phyloP scores from a whole-genome alignment of 768 basidiomycete genomes.

The Lentinus brumalis region DNA sequence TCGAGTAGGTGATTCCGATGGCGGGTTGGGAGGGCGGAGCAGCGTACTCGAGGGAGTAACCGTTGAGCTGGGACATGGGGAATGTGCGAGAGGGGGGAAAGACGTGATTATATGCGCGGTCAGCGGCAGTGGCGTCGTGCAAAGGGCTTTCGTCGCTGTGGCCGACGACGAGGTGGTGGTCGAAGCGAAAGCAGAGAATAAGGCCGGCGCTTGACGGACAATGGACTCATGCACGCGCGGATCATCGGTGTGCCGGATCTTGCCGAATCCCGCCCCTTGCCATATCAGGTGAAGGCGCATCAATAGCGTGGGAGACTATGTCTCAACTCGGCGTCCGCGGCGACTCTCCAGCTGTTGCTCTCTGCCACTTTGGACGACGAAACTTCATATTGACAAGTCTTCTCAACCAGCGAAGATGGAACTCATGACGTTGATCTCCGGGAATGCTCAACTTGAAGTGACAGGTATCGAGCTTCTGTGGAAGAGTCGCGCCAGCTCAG shows the following conservation, averaged over 20 bases:
- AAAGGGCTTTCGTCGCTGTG: neutral
- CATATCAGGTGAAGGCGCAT: neutral
- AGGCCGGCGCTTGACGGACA: neutral
- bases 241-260: neutral
- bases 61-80: too few species aligned
- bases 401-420: too few species aligned
- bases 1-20: conserved; percentile 11
- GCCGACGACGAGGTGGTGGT: neutral
- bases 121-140: neutral
- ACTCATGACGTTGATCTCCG: too few species aligned
- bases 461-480: too few species aligned
- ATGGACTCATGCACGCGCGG: neutral
- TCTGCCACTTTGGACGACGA: too few species aligned
- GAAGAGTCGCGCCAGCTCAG: too few species aligned
- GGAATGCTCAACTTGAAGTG: too few species aligned
- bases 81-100: too few species aligned
- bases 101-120: neutral
- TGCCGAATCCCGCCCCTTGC: neutral
- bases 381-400: too few species aligned
- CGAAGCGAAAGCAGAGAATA: neutral
- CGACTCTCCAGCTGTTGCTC: too few species aligned
- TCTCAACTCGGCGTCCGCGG: too few species aligned
- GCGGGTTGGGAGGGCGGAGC: neutral
- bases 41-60: neutral
- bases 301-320: neutral